Evolutionary conservation across 306 rosid genomes (phyloP).

Genomic region (Leucaena leucocephala): DNA sequence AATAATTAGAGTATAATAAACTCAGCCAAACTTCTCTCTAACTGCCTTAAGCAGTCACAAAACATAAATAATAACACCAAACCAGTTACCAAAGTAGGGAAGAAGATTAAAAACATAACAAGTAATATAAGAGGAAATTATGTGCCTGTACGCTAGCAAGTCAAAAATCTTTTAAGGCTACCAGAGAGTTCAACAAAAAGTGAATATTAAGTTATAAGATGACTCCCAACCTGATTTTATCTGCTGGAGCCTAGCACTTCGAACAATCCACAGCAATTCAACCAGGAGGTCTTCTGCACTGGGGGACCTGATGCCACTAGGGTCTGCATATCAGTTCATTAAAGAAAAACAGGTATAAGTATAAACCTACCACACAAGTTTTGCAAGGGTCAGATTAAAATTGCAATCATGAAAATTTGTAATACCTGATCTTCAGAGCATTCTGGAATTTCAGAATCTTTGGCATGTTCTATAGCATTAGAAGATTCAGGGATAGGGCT

Average conservation of each 20-base stretch:
- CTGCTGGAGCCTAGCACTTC: constrained; percentile 65
- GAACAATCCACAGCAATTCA: constrained; percentile 83
- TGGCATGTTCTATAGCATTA: constrained; percentile 41
- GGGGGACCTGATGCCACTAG: constrained; percentile 50
- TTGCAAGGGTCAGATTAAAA: constrained; percentile 10
- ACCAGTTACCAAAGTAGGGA: background rate
- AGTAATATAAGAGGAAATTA: background rate
- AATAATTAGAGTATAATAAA: background rate
- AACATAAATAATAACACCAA: background rate
- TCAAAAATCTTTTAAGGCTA: background rate
- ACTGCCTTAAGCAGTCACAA: background rate
- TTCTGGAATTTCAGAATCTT: constrained; percentile 55
- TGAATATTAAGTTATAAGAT: constrained; percentile 14
- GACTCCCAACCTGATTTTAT: constrained; percentile 69
- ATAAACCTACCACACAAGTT: constrained; percentile 8
- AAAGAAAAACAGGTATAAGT: constrained; percentile 32
- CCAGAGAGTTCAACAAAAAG: constrained; percentile 19
- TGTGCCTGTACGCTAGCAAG: background rate
- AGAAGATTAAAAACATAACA: constrained; percentile 16
- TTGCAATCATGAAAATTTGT: constrained; percentile 19
- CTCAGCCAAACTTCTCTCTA: constrained; percentile 10
- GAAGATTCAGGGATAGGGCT: constrained; percentile 42
- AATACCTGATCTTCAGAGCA: constrained; percentile 69
- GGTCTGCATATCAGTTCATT: constrained; percentile 54
- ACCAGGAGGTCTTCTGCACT: constrained; percentile 58